Evolutionary conservation across 2,329 filamentous ascomycete genomes (phyloP).

Genomic region (Alternaria hordeiaustralica): DNA sequence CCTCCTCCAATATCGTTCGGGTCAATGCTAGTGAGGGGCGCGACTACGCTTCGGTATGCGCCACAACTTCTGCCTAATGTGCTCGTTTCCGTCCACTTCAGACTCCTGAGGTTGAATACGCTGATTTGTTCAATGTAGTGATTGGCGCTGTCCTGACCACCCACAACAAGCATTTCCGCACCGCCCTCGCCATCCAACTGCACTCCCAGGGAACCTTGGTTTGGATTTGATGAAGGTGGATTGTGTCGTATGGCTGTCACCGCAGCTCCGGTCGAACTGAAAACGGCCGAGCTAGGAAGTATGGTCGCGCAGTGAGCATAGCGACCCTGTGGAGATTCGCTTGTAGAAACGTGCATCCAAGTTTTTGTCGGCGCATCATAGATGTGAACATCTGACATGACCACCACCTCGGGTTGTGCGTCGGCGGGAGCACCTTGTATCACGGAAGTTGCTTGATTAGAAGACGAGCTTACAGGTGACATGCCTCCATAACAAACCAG

Average conservation of each 20-base stretch:
- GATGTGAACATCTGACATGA: slow-evolving; percentile 98
- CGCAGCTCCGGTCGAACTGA: slow-evolving; percentile 83
- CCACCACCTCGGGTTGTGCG: slow-evolving; percentile 82
- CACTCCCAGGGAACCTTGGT: slow-evolving; percentile 86
- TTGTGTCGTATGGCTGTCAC: slow-evolving; percentile 90
- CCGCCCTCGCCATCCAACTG: slow-evolving; percentile 89
- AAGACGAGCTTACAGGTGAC: slow-evolving; percentile 72
- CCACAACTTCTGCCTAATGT: slow-evolving; percentile 90
- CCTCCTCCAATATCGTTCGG: slow-evolving; percentile 70
- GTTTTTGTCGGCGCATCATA: slow-evolving; percentile 82
- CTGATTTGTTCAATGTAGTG: slow-evolving; percentile 99
- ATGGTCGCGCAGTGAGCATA: slow-evolving; percentile 98
- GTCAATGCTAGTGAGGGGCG: slow-evolving; percentile 74
- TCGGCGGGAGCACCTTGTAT: slow-evolving; percentile 57
- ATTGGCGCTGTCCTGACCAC: slow-evolving; percentile 95
- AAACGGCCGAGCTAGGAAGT: slow-evolving; percentile 83
- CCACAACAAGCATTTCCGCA: slow-evolving; percentile 96
- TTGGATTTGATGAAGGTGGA: slow-evolving; percentile 78
- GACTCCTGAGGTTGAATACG: slow-evolving; percentile 92
- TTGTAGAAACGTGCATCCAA: slow-evolving; percentile 84
- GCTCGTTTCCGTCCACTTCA: slow-evolving; percentile 94
- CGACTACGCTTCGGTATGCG: slow-evolving; percentile 93
- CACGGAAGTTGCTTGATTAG: slow-evolving; percentile 45
- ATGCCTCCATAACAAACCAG: slow-evolving; percentile 98
- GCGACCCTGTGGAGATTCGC: slow-evolving; percentile 86